Evolutionary conservation across 2,329 filamentous ascomycete genomes (phyloP).

Genomic region (Rhytidhysteron rufulum): DNA sequence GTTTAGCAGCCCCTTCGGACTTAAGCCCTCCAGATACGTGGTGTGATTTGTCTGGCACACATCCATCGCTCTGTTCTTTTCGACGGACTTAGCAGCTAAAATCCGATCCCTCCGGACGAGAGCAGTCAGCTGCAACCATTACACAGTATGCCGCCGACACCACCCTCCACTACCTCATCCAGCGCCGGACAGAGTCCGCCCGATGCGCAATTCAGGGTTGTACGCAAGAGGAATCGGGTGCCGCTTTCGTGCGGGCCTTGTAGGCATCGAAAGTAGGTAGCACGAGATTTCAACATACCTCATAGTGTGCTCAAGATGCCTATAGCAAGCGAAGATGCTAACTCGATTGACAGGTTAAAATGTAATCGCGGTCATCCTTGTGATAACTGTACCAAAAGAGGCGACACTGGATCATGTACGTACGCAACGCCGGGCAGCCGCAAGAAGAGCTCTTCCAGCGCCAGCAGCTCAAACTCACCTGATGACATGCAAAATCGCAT

Average conservation of each 20-base stretch:
- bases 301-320: neutral
- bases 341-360: slow-evolving; percentile 59
- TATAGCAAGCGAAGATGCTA: too few relatives aligned
- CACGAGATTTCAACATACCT: neutral
- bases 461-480: slow-evolving; percentile 60
- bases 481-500: slow-evolving; percentile 99
- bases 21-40: slow-evolving; percentile 19
- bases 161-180: slow-evolving; percentile 74
- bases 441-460: slow-evolving; percentile 62
- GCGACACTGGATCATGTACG: slow-evolving; percentile 74
- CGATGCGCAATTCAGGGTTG: slow-evolving; percentile 80
- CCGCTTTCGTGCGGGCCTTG: slow-evolving; percentile 90
- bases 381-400: slow-evolving; percentile 90
- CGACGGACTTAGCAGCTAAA: slow-evolving; percentile 8
- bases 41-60: neutral
- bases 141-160: slow-evolving; percentile 75
- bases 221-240: slow-evolving; percentile 87
- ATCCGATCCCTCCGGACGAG: slow-evolving; percentile 12
- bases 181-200: slow-evolving; percentile 76
- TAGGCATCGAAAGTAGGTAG: slow-evolving; percentile 77
- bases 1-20: slow-evolving; percentile 11
- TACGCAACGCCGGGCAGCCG: slow-evolving; percentile 69
- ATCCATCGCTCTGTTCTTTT: slow-evolving; percentile 7
- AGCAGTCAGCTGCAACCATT: slow-evolving; percentile 42
- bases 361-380: slow-evolving; percentile 90